Evolutionary conservation across 768 basidiomycete genomes (phyloP), one percentile per base, ranked within the genome.

Genomic region (Hirschioporus abietinus): DNA sequence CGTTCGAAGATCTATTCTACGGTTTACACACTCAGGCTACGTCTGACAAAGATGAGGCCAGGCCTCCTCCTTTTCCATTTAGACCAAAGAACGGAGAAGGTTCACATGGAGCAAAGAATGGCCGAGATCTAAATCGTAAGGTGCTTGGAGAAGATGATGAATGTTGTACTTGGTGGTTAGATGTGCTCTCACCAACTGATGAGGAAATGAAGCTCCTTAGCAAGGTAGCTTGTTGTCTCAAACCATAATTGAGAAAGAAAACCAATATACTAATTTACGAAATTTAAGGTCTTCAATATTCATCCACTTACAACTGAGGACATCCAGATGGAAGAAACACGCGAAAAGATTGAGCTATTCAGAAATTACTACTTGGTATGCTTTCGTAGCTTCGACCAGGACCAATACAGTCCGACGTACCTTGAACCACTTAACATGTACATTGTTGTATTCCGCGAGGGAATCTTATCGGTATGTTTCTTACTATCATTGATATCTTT

Each of bases 381-480:
- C 83, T 99, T 99, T 83, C 90, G 97, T 69, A 92, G 94, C 69
- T 99, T 99, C 80, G 97, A 99, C 77, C 97, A 99, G 81, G 97
- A 99, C 77, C 91, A 89, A 25, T 98, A 98, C 80, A 94, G 92
- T 72, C 95, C 96, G 20, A 99, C 95, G 1, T 90, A 99, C 76
- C 88, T 99, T 60, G 96, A 99, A 76, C 97, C 97, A 18, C 82
- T 99, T 70, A 99, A 99, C 79, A 99, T 98, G 96, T 99, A 99
- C 78, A 96, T 99, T 71, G 92, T 99, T 71, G 97, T 99, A 63
- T 98, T 99, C 80, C 86, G 96, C 25, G 97, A 99, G 76, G 97
- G 97, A 20, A 98, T 89, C 1, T 81, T 99, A 63, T 97, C 95
- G 9, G 96, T 97, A 72, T 72, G 90, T 83, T 17, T 0, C 20